Percentiles rank a stretch among this genome's conserved stretches.
phyloP scores from a whole-genome alignment of 345 rosid species.

The Eucalyptus cladocalyx region DNA sequence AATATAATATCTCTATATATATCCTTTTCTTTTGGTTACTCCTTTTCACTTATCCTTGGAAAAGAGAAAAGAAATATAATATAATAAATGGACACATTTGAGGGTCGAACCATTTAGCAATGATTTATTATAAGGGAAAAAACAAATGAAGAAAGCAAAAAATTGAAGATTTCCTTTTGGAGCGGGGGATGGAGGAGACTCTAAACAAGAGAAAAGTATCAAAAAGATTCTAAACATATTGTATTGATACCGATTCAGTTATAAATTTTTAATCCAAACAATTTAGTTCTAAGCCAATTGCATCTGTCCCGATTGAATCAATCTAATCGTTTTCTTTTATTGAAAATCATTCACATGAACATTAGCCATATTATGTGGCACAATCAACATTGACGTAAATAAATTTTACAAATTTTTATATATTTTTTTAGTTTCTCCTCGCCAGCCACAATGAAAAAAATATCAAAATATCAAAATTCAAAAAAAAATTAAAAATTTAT shows the following conservation, averaged over 20 bases:
- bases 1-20: background rate
- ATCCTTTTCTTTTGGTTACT: background rate
- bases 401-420: too few relatives aligned
- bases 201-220: background rate
- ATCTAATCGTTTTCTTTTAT: too few relatives aligned
- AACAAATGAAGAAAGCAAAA: background rate
- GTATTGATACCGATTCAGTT: too few relatives aligned
- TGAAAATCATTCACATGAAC: too few relatives aligned
- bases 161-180: background rate
- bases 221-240: too few relatives aligned
- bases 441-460: background rate
- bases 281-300: background rate
- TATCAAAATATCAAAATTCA: too few relatives aligned
- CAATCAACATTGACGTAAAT: fast-evolving
- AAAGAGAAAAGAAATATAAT: background rate
- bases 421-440: background rate
- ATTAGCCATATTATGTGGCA: background rate
- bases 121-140: background rate
- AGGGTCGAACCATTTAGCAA: background rate
- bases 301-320: background rate
- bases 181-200: background rate
- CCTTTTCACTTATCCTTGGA: background rate
- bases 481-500: too few relatives aligned
- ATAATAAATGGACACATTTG: background rate
- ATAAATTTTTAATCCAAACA: too few relatives aligned